Evolutionary conservation across 73 alveolate species (phyloP).

Genomic region (Paramecium tetraurelia): DNA sequence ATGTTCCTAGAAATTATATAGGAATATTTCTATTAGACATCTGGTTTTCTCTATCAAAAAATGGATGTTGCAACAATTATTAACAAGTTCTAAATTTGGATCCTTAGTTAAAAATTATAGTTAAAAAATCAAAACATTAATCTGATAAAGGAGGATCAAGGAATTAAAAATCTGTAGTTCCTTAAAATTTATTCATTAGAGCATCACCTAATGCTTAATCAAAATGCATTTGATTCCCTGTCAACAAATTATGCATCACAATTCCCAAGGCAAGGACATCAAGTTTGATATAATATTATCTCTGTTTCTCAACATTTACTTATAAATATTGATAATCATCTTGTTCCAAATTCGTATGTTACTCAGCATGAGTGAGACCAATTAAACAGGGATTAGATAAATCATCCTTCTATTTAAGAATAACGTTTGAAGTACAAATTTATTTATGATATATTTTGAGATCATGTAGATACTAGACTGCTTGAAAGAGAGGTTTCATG

Average conservation of each 20-base stretch:
- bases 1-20: neutral
- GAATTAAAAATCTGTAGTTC: neutral
- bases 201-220: neutral
- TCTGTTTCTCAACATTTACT: neutral
- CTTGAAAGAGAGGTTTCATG: neutral
- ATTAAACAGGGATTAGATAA: neutral
- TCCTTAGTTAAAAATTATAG: neutral
- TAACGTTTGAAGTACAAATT: neutral
- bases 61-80: neutral
- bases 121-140: neutral
- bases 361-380: neutral
- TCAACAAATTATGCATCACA: slow-evolving; percentile 2
- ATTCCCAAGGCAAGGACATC: neutral
- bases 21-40: neutral
- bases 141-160: neutral
- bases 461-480: neutral
- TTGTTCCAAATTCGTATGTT: neutral
- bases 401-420: neutral
- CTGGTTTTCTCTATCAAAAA: neutral
- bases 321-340: neutral
- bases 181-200: neutral
- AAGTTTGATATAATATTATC: neutral
- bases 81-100: neutral
- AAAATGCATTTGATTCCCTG: neutral
- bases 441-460: neutral